phyloP scores from a whole-genome alignment of 345 rosid genomes.

The Carallia brachiata region DNA sequence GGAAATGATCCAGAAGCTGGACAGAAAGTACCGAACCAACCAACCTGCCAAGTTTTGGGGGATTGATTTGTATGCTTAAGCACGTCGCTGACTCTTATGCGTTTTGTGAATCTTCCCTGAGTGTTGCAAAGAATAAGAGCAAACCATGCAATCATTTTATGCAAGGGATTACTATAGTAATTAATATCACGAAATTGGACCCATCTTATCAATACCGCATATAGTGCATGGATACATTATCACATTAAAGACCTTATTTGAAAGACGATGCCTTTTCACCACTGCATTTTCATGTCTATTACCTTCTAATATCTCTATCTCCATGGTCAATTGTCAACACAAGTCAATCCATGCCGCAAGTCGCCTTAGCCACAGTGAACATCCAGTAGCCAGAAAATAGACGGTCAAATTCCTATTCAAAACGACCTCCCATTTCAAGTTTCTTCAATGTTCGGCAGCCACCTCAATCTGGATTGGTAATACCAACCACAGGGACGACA shows the following conservation, averaged over 20 bases:
- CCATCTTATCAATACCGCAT: too few species aligned
- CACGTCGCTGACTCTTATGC: constrained; percentile 4
- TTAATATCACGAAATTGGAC: too few species aligned
- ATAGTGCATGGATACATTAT: too few species aligned
- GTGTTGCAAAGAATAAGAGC: constrained; percentile 4
- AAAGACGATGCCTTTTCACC: too few species aligned
- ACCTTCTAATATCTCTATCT: too few species aligned
- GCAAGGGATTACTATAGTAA: too few species aligned
- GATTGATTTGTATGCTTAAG: constrained; percentile 66
- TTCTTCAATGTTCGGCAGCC: not conserved
- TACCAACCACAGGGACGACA: not conserved
- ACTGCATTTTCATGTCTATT: too few species aligned
- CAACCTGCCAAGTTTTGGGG: constrained; percentile 87
- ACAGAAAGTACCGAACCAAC: constrained; percentile 63
- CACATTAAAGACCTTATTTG: too few species aligned
- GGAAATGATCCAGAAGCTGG: constrained; percentile 55
- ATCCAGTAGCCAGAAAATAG: not conserved
- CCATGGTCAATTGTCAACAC: too few species aligned
- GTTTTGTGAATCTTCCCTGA: not conserved
- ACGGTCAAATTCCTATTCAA: too few species aligned
- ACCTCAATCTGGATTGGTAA: not conserved
- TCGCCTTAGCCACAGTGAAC: not conserved
- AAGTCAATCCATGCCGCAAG: not conserved
- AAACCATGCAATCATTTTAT: too few species aligned
- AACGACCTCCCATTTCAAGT: not conserved